phyloP scores from a whole-genome alignment of 805 yeast species.

The Saturnispora sekii region DNA sequence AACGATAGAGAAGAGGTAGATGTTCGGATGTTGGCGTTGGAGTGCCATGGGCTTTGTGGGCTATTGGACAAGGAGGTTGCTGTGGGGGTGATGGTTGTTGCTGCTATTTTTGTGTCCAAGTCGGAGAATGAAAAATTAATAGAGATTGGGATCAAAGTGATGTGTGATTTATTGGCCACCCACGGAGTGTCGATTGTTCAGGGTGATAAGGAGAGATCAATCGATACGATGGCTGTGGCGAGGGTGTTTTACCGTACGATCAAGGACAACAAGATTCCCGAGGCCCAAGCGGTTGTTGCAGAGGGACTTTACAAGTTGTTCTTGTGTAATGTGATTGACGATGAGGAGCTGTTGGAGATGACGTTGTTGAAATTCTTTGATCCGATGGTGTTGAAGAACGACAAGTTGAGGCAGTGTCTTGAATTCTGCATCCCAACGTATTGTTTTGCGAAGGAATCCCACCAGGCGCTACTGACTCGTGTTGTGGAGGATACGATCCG shows the following conservation, averaged over 20 bases:
- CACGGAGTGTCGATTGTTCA: conserved; percentile 67
- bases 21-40: conserved; percentile 56
- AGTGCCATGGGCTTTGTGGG: conserved; percentile 73
- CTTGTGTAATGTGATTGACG: conserved; percentile 64
- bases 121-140: conserved; percentile 53
- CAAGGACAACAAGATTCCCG: conserved; percentile 46
- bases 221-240: conserved; percentile 57
- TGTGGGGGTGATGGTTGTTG: conserved; percentile 45
- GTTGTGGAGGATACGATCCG: conserved; percentile 58
- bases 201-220: conserved; percentile 39
- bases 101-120: conserved; percentile 57
- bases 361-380: conserved; percentile 67
- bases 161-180: conserved; percentile 68
- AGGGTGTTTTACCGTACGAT: conserved; percentile 60
- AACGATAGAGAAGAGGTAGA: conserved; percentile 40
- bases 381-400: conserved; percentile 53
- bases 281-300: conserved; percentile 70
- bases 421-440: conserved; percentile 86
- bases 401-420: conserved; percentile 64
- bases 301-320: conserved; percentile 80
- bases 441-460: conserved; percentile 62
- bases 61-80: conserved; percentile 61
- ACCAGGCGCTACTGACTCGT: conserved; percentile 56
- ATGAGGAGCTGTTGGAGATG: conserved; percentile 62
- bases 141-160: conserved; percentile 53